Conservation (phyloP, 805 yeast genomes). For the Wickerhamomyces rabaulensis region DNA sequence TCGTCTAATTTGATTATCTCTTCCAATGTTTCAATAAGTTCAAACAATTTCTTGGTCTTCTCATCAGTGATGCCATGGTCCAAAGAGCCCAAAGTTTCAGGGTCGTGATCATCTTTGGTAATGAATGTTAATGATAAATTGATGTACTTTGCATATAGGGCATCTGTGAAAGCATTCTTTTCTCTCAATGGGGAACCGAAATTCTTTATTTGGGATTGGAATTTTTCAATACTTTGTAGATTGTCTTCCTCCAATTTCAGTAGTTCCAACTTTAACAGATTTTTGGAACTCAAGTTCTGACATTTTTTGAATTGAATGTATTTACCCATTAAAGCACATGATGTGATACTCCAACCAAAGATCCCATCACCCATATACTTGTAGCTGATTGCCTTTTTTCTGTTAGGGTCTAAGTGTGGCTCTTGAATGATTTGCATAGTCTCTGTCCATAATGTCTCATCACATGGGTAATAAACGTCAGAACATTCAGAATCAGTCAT, state of each 20-base stretch:
- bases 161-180: constrained; percentile 8
- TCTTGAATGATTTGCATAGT: constrained; percentile 20
- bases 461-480: constrained; percentile 28
- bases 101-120: constrained; percentile 11
- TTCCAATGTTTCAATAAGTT: constrained; percentile 17
- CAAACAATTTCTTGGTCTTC: constrained; percentile 10
- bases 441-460: constrained; percentile 28
- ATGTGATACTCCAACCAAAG: constrained; percentile 35
- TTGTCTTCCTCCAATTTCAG: constrained; percentile 11
- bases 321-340: constrained; percentile 28
- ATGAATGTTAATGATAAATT: constrained; percentile 14
- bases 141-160: constrained; percentile 20
- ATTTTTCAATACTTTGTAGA: constrained; percentile 1
- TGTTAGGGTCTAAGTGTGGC: constrained; percentile 25
- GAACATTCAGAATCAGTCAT: constrained; percentile 28
- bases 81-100: constrained; percentile 12
- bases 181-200: constrained; percentile 13
- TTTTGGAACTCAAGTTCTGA: not conserved
- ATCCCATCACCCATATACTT: constrained; percentile 27
- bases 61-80: constrained; percentile 11
- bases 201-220: constrained; percentile 6
- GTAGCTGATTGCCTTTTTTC: constrained; percentile 23
- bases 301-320: constrained; percentile 16
- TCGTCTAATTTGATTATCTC: constrained; percentile 14
- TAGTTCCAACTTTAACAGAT: constrained; percentile 7